Evolutionary conservation across 805 yeast genomes (phyloP), one percentile per base, ranked within the genome.

Genomic region (Hanseniaspora lachancei): DNA sequence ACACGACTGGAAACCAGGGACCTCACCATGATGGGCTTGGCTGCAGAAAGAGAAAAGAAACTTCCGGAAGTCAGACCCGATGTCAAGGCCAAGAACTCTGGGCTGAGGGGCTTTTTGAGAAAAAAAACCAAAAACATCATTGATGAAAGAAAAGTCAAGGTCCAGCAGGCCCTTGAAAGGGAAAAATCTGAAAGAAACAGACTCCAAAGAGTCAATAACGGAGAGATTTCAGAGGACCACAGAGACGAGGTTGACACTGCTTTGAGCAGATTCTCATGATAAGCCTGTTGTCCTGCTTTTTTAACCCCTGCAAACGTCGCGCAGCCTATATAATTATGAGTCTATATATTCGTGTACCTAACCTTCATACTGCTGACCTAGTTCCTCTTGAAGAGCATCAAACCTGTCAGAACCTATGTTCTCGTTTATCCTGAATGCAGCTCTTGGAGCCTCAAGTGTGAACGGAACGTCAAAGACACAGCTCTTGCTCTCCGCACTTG

Each of bases 41-140:
- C 67, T 38, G 66, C 66, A 16, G 64, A 65, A 40, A 69, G 66
- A 56, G 73, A 71, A 40, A 77, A 74, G 23, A 74, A 72, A 36
- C 80, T 82, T 59, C 74, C 80, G 57, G 75, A 74, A 57, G 72
- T 84, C 16, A 78, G 78, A 60, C 86, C 95, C 2, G 81, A 81
- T 34, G 81, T 81, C 40, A 81, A 80, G 65, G 85, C 87, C 49
- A 85, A 85, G 69, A 87, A 89, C 70, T 87, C 97, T 9, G 82
- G 89, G 1, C 71, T 91, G 58, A 82, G 96, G 66, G 78, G 82
- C 55, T 81, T 82, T 66, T 71, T 86, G 69, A 81, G 95, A 67
- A 89, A 86, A 77, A 85, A 84, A 76, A 81, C 82, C 55, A 81
- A 78, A 66, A 89, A 89, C 65, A 89, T 89, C 47, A 79, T 89